Base-by-base conservation (phyloP, 2,329 filamentous ascomycete species). In the Sclerotinia spermophila region DNA sequence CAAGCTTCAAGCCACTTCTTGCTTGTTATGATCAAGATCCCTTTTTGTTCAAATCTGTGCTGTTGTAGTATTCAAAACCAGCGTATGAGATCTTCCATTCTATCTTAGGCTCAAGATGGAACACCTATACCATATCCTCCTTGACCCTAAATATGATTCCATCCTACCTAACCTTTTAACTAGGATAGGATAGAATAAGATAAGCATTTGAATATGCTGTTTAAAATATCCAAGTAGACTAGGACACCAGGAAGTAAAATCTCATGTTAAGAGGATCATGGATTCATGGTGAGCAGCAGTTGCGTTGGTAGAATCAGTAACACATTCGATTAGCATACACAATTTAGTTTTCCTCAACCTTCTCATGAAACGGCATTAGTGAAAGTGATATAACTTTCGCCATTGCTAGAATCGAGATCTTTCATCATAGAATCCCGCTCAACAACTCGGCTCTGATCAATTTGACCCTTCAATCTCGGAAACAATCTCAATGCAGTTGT, bases 401-500 rank as follows among this genome's bases (percentile, higher is more conserved):
- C 42, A 3, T 42, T 62, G 10, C 27, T n/a, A 2, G 11, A 15
- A 33, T 15, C 35, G 0, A 35, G 2, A n/a, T 35, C n/a, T n/a
- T 24, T 27, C 10, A 30, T n/a, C 17, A n/a, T 5, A 13, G 5
- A 15, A 27, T n/a, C 30, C 27, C 24, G 24, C 5, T 45, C 11
- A 27, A 1, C 21, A 19, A 15, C 21, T 3, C 5, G 60, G 45
- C 27, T 19, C 19, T 48, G 19, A 30, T 68, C 21, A 51, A 60
- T 35, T 38, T 68, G 38, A 27, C 19, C 38, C 30, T 42, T 51
- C n/a, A 68, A 35, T 35, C 44, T 53, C 1, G 67, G 58, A 2
- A 69, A 69, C 2, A 69, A 44, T 21, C 55, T 27, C 24, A 62
- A 27, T 35, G 67, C 42, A 11, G 67, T 42, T 38, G 44, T 10